Evolutionary conservation across 176 grass and related monocot genomes (phyloP).

Genomic region (Musa acuminata): DNA sequence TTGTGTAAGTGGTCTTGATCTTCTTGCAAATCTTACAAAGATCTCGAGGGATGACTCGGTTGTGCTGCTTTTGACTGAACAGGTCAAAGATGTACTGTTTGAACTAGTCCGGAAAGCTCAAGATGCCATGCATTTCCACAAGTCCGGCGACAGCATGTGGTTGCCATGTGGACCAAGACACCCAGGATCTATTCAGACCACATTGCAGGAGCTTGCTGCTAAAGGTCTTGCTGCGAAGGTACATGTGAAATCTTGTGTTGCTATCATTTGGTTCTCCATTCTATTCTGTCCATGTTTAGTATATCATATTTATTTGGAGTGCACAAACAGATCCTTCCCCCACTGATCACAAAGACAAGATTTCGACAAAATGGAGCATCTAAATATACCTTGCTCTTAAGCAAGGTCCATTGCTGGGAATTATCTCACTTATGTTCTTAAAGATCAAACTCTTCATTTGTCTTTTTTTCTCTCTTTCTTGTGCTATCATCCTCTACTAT

Average conservation of each 20-base stretch:
- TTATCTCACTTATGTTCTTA: neutral
- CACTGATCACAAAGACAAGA: conserved; percentile 66
- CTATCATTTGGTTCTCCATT: too few relatives aligned
- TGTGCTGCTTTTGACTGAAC: conserved; percentile 11
- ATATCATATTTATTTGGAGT: neutral
- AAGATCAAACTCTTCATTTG: neutral
- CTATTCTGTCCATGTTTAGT: neutral
- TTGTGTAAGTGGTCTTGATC: conserved; percentile 53
- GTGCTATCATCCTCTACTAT: neutral
- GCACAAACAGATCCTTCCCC: conserved; percentile 57
- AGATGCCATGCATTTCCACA: conserved; percentile 89
- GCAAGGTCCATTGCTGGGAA: neutral
- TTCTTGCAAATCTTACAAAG: neutral
- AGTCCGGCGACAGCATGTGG: conserved; percentile 51
- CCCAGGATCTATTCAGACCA: conserved; percentile 60
- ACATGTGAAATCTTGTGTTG: neutral
- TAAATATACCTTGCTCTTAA: neutral
- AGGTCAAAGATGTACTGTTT: conserved; percentile 96
- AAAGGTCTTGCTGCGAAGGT: conserved; percentile 79
- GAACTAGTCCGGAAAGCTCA: conserved; percentile 95
- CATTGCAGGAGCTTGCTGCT: conserved; percentile 80
- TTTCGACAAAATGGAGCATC: conserved; percentile 47
- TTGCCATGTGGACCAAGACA: conserved; percentile 92
- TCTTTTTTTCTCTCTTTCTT: too few relatives aligned
- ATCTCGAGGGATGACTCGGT: too few relatives aligned